phyloP scores from a whole-genome alignment of 192 early-diverging fungal genomes.

The Geranomyces michiganensis region DNA sequence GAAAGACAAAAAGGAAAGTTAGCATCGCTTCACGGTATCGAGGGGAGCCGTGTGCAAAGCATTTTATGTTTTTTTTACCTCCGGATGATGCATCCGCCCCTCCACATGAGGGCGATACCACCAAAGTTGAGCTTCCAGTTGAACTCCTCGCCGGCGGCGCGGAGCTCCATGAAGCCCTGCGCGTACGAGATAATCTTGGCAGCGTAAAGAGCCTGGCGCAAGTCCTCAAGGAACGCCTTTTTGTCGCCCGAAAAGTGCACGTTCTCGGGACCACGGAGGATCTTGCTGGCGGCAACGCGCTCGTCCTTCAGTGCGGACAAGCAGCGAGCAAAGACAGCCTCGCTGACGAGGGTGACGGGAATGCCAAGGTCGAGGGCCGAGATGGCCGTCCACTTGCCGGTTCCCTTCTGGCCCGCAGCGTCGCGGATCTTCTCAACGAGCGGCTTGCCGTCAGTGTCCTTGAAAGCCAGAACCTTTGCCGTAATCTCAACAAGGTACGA shows the following conservation, averaged over 20 bases:
- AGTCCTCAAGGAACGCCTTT: slow-evolving; percentile 83
- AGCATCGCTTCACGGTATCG: not conserved
- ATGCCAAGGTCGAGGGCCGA: slow-evolving; percentile 93
- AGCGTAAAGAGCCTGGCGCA: slow-evolving; percentile 93
- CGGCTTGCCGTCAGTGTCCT: slow-evolving; percentile 84
- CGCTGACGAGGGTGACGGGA: slow-evolving; percentile 96
- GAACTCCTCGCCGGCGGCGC: slow-evolving; percentile 90
- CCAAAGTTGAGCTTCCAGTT: slow-evolving; percentile 97
- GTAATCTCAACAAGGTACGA: slow-evolving; percentile 98
- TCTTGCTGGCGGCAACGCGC: slow-evolving; percentile 85
- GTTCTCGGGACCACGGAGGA: slow-evolving; percentile 74
- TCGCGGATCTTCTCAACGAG: slow-evolving; percentile 95
- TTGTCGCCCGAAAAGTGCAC: slow-evolving; percentile 82
- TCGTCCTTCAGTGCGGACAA: slow-evolving; percentile 96
- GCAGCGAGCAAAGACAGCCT: slow-evolving; percentile 97
- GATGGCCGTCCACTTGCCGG: slow-evolving; percentile 98
- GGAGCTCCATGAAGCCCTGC: slow-evolving; percentile 98
- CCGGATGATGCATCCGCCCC: slow-evolving; percentile 98
- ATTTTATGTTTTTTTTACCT: slow-evolving; percentile 40
- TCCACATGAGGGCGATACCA: slow-evolving; percentile 99
- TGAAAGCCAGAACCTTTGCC: slow-evolving; percentile 88
- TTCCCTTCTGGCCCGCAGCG: slow-evolving; percentile 96
- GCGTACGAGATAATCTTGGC: slow-evolving; percentile 99
- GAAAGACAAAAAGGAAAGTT: not conserved
- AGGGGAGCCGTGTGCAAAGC: not conserved